phyloP scores from a whole-genome alignment of 345 rosid species.

The Geranium rotundifolium region DNA sequence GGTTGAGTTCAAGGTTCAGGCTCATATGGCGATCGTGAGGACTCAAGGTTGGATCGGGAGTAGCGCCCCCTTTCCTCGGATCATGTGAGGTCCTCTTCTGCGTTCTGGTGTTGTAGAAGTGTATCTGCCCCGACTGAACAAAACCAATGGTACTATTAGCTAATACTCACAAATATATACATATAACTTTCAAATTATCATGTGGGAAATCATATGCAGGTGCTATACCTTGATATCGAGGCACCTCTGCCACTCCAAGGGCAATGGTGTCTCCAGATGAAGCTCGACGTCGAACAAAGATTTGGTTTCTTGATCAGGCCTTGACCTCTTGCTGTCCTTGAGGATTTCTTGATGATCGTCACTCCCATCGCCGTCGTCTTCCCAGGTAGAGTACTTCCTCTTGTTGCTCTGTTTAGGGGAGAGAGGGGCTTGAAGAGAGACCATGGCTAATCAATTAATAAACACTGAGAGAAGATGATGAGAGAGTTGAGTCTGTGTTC shows the following conservation, averaged over 20 bases:
- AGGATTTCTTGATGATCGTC: conserved; percentile 16
- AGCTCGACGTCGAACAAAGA: conserved; percentile 29
- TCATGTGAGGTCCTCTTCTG: conserved; percentile 41
- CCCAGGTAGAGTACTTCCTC: conserved; percentile 28
- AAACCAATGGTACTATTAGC: neutral
- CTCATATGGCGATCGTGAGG: conserved; percentile 27
- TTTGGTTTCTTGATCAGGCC: conserved; percentile 8
- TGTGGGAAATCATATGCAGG: too few species aligned
- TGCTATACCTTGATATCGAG: conserved; percentile 53
- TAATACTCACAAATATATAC: neutral
- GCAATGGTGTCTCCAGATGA: conserved; percentile 40
- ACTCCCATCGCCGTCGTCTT: conserved; percentile 14
- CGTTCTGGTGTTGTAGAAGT: conserved; percentile 51
- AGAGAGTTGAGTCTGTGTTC: neutral
- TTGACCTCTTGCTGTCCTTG: neutral
- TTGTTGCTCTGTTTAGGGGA: conserved; percentile 33
- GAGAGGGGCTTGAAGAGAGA: conserved; percentile 30
- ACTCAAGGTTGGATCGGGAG: conserved; percentile 7
- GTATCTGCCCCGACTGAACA: conserved; percentile 53
- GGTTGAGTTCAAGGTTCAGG: conserved; percentile 71
- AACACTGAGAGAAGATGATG: neutral
- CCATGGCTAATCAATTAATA: conserved; percentile 19
- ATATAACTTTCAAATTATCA: too few species aligned
- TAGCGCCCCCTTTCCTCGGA: conserved; percentile 29
- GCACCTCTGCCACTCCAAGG: conserved; percentile 47